Evolutionary conservation across 805 yeast genomes (phyloP).

Genomic region (Kuraishia capsulata): DNA sequence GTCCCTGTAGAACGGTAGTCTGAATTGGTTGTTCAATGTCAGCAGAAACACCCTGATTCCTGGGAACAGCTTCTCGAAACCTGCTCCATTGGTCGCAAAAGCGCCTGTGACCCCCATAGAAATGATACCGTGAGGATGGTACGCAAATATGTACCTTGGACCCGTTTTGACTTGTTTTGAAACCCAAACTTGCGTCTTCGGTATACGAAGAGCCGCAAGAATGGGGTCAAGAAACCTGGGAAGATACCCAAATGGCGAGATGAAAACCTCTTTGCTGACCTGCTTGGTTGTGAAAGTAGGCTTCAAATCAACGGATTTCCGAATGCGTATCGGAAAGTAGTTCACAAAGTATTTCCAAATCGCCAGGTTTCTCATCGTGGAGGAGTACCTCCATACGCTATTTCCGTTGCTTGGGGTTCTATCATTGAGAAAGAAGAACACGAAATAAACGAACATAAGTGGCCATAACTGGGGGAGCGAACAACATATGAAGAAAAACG

Average conservation of each 20-base stretch:
- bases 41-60: conserved; percentile 74
- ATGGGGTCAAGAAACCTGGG: conserved; percentile 1
- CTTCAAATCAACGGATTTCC: conserved; percentile 56
- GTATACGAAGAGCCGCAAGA: background rate
- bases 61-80: conserved; percentile 62
- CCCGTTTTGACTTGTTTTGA: conserved; percentile 35
- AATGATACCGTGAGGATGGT: conserved; percentile 95
- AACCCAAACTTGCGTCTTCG: background rate
- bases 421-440: conserved; percentile 46
- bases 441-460: conserved; percentile 50
- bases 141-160: conserved; percentile 79
- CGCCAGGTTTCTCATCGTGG: conserved; percentile 42
- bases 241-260: conserved; percentile 4
- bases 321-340: conserved; percentile 73
- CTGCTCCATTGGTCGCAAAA: conserved; percentile 73
- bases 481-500: conserved; percentile 47
- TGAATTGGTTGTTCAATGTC: conserved; percentile 78
- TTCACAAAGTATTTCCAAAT: conserved; percentile 66
- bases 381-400: conserved; percentile 46
- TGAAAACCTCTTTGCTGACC: conserved; percentile 4
- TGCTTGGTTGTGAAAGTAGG: conserved; percentile 54
- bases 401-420: conserved; percentile 71
- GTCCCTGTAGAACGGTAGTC: conserved; percentile 79
- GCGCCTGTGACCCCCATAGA: conserved; percentile 87
- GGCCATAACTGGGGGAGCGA: conserved; percentile 64